Conservation (phyloP, 208 protist species). For the Tritrichomonas musculus region DNA sequence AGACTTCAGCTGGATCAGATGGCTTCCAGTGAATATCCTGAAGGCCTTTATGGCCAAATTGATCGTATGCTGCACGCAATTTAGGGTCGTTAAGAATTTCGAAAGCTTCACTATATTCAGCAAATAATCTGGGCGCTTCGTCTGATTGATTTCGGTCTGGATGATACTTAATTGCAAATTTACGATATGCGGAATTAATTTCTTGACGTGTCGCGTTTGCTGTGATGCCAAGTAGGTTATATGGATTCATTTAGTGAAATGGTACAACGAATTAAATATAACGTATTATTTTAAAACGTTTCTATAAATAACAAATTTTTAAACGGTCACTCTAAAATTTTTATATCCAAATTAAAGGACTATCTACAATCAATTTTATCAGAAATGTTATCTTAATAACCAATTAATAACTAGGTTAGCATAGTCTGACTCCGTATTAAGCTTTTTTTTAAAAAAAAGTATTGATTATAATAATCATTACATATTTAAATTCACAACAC, state of each 20-base stretch:
- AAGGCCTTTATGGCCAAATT: background rate
- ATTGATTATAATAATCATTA: no score
- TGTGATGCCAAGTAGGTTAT: background rate
- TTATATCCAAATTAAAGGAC: no score
- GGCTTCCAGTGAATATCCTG: background rate
- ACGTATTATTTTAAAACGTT: no score
- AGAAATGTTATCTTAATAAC: no score
- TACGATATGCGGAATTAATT: background rate
- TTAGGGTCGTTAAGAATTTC: conserved; percentile 16
- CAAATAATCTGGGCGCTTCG: background rate
- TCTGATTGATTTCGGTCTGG: background rate
- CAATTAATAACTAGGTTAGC: no score
- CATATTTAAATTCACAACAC: no score
- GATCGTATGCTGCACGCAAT: background rate
- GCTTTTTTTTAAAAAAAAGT: no score
- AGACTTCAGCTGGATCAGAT: background rate
- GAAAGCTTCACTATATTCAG: background rate
- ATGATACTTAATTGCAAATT: background rate
- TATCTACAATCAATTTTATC: no score
- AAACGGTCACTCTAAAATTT: no score
- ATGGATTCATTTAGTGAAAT: background rate
- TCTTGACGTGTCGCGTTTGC: background rate
- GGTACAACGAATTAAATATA: no score
- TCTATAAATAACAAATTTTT: no score
- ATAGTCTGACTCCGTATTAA: no score